These are phyloP conservation scores for Cladosporium phlei DNA, from an alignment of 2,329 filamentous ascomycete genomes.

Conservation along the genomic window DNA sequence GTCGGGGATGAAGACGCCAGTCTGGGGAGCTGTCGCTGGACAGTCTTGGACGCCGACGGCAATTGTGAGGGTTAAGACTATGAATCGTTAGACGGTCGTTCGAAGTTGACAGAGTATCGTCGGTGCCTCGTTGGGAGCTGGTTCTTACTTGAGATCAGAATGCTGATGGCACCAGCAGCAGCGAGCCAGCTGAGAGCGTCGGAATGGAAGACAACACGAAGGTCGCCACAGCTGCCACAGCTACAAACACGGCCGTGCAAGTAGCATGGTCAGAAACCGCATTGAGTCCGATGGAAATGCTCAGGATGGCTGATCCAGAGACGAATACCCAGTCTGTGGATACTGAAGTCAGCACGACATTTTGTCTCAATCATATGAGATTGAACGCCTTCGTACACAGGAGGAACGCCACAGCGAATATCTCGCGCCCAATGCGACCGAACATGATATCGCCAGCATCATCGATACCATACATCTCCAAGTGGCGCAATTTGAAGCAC, in stretches of 20 bases:
- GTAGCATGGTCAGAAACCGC: conserved; percentile 54
- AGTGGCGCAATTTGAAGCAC: conserved; percentile 49
- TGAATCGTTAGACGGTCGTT: conserved; percentile 21
- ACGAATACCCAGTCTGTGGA: conserved; percentile 56
- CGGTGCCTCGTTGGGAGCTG: not conserved
- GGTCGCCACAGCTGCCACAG: not conserved
- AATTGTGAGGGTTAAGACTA: conserved; percentile 40
- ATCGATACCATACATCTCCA: conserved; percentile 53
- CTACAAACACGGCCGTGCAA: conserved; percentile 52
- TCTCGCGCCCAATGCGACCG: conserved; percentile 46
- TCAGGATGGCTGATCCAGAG: conserved; percentile 54
- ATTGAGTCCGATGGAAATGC: conserved; percentile 56
- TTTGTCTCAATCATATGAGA: not conserved
- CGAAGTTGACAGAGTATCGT: too few relatives aligned
- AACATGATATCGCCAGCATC: conserved; percentile 52
- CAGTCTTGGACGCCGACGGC: conserved; percentile 54
- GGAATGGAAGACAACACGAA: conserved; percentile 1
- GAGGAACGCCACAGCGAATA: conserved; percentile 40
- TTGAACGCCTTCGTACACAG: conserved; percentile 36
- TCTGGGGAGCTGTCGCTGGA: conserved; percentile 58
- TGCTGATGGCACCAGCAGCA: conserved; percentile 55
- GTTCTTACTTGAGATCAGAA: conserved; percentile 39
- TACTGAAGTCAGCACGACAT: not conserved
- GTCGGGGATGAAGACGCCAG: conserved; percentile 55
- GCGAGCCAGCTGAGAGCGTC: conserved; percentile 49